phyloP scores from a whole-genome alignment of 306 rosid genomes.

The barrel medic (Medicago truncatula) region DNA sequence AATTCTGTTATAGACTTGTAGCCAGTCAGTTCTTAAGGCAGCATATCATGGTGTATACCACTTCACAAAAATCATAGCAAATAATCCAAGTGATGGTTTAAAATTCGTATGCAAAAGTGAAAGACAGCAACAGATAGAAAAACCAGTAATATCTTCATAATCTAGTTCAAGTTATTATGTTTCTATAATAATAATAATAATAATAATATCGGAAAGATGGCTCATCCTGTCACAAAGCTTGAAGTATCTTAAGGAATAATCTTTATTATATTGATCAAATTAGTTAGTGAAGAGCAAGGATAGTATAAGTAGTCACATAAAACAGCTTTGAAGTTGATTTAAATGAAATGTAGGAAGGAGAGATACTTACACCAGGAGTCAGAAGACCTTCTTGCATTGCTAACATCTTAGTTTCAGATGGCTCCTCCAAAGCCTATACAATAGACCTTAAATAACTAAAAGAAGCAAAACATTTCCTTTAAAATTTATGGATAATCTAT shows the following conservation, averaged over 20 bases:
- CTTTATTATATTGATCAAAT: no score
- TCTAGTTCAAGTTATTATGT: background rate
- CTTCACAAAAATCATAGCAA: background rate
- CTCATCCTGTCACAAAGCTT: no score
- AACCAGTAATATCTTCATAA: slow-evolving; percentile 23
- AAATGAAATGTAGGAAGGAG: no score
- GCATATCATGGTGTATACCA: no score
- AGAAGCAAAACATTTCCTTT: slow-evolving; percentile 6
- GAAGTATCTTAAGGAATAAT: no score
- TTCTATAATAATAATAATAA: background rate
- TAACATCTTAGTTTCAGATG: slow-evolving; percentile 59
- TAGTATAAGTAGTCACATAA: no score
- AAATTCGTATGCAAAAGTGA: background rate
- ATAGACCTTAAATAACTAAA: slow-evolving; percentile 26
- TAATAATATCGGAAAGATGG: no score
- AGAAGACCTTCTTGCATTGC: slow-evolving; percentile 64
- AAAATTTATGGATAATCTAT: background rate
- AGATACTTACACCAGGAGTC: slow-evolving; percentile 75
- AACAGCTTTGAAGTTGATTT: no score
- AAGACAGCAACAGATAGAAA: background rate
- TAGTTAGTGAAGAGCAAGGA: no score
- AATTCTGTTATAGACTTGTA: no score
- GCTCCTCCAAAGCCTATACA: slow-evolving; percentile 71
- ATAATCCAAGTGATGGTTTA: slow-evolving; percentile 11
- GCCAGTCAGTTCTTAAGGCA: no score